Conservation (phyloP, 208 protist species). For the Paratrypanosoma confusum region DNA sequence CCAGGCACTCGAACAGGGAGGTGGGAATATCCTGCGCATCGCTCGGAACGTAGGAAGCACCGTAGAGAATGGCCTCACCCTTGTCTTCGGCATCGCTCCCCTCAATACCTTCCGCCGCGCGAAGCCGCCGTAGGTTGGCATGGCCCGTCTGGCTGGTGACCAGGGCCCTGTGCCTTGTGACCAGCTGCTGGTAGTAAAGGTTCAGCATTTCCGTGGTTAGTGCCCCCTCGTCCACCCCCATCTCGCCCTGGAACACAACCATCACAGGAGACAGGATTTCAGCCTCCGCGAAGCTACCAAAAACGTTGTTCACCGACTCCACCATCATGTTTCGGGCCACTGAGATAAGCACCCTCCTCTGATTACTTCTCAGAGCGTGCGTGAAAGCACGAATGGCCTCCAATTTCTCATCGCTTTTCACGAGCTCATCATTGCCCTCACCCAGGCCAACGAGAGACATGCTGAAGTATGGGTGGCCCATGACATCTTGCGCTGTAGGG, state of each 20-base stretch:
- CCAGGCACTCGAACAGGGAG: conserved; percentile 32
- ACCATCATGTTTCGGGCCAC: conserved; percentile 53
- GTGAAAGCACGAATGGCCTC: conserved; percentile 53
- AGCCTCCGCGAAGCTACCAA: conserved; percentile 22
- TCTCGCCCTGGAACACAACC: conserved; percentile 65
- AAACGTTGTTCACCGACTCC: conserved; percentile 41
- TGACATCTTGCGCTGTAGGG: conserved; percentile 28
- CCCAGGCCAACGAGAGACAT: conserved; percentile 11
- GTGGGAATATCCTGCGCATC: conserved; percentile 12
- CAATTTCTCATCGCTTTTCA: conserved; percentile 39
- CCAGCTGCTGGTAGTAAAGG: conserved; percentile 54
- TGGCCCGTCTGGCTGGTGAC: conserved; percentile 8
- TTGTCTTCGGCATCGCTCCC: neutral
- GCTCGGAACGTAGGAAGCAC: conserved; percentile 24
- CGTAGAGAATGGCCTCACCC: conserved; percentile 1
- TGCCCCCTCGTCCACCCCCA: conserved; percentile 56
- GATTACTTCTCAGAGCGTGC: conserved; percentile 29
- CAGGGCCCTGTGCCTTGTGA: conserved; percentile 27
- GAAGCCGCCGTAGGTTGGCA: neutral
- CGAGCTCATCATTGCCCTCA: conserved; percentile 16
- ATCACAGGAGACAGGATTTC: conserved; percentile 42
- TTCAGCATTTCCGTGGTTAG: conserved; percentile 65
- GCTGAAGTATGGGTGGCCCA: conserved; percentile 61
- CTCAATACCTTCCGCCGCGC: no score
- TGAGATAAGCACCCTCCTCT: conserved; percentile 37